Conservation (phyloP, 2,329 filamentous ascomycete species). For the Clonostachys solani region DNA sequence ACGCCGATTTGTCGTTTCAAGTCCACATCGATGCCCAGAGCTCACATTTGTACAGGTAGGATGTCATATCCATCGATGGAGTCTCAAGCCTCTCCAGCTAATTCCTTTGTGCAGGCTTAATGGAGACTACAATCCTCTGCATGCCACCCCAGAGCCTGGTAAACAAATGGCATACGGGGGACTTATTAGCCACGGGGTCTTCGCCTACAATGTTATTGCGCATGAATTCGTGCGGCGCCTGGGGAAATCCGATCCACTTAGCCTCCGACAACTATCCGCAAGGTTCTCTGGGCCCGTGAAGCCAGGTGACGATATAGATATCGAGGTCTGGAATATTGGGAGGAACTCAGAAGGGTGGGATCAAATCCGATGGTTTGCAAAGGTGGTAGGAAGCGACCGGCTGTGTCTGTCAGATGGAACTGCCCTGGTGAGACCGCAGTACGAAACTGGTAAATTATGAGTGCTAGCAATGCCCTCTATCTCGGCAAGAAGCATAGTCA, state of each 20-base stretch:
- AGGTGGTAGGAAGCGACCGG: neutral
- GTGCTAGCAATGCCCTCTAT: too few relatives aligned
- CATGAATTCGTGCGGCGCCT: conserved; percentile 49
- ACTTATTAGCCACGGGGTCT: conserved; percentile 76
- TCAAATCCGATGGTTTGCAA: conserved; percentile 1
- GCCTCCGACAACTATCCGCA: conserved; percentile 5
- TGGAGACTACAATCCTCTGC: conserved; percentile 82
- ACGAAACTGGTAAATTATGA: too few relatives aligned
- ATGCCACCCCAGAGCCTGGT: conserved; percentile 73
- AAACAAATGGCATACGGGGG: conserved; percentile 80
- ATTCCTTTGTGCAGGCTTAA: conserved; percentile 48
- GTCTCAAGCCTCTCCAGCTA: too few relatives aligned
- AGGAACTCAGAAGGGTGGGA: neutral
- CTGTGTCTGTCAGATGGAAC: conserved; percentile 3
- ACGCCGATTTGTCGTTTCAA: neutral
- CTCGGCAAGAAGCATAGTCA: too few relatives aligned
- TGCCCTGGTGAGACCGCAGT: neutral
- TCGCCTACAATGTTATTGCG: conserved; percentile 69
- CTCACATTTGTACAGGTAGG: conserved; percentile 5
- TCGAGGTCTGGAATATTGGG: conserved; percentile 2
- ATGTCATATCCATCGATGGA: too few relatives aligned
- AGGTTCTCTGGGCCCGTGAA: conserved; percentile 5
- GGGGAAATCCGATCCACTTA: neutral
- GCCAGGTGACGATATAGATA: conserved; percentile 3
- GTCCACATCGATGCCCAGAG: neutral